Base-by-base conservation (phyloP, 2,329 filamentous ascomycete genomes). In the Cordyceps tenuipes region DNA sequence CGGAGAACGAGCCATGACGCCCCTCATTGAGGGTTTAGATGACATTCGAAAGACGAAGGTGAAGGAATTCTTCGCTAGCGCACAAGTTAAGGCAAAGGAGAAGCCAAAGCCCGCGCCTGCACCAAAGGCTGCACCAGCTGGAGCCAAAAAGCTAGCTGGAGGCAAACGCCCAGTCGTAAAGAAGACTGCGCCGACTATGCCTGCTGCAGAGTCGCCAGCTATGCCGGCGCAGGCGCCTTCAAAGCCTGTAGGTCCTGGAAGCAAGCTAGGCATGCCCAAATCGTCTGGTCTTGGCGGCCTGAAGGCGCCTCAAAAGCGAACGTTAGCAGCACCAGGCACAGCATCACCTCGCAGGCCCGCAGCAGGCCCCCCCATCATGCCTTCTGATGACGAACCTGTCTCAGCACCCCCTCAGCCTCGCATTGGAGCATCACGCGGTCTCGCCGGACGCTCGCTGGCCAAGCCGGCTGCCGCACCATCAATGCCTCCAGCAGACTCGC, bases 31-130 rank as follows among this genome's bases (percentile, higher is more conserved):
- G 64, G 91, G 91, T 3, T 79, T 99, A 3, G 94, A 99, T 70
- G 94, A 99, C 26, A 97, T 97, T 65, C 85, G 92, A 63, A 97
- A 96, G 76, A 89, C 81, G 63, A 99, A 97, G 73, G 89, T 97
- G 71, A 97, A 95, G 76, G 94, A 99, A 72, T 97, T 85, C 71
- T 89, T 86, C 62, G 89, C 93, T 59, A 80, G 82, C 0, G 76
- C 76, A 15, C 75, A 77, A 63, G 76, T 78, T 12, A 78, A 77
- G 66, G 76, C 76, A 49, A 78, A 77, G 66, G 76, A 78, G 51
- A 96, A 96, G 75, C 93, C 93, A 0, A 97, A 97, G 76, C 83
- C 90, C 26, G 83, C 85, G 2, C 79, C 84, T 2, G 81, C 83
- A 43, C 80, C 79, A 6, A 77, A 76, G 60, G 79, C 76, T 8